These are phyloP conservation scores for Curvularia verruculosa DNA, from an alignment of 2,329 filamentous ascomycete genomes.

Conservation along the genomic window DNA sequence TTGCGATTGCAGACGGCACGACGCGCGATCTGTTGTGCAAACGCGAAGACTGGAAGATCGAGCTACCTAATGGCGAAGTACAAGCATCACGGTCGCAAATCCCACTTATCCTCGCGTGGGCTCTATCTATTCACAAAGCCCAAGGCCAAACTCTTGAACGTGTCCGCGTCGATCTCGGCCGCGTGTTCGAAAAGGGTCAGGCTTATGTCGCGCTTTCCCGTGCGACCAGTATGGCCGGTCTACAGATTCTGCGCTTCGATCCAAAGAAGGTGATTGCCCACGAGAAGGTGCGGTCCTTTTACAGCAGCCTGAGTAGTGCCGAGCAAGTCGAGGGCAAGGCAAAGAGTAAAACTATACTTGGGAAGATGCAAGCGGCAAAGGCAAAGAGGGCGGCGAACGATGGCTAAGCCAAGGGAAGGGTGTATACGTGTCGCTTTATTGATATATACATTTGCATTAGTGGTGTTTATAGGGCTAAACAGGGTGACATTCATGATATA, in stretches of 20 bases:
- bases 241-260: conserved; percentile 89
- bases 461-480: background rate
- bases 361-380: conserved; percentile 36
- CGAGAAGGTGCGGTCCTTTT: conserved; percentile 82
- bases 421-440: background rate
- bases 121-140: conserved; percentile 95
- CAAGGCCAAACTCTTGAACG: conserved; percentile 93
- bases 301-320: conserved; percentile 78
- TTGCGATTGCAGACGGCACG: conserved; percentile 78
- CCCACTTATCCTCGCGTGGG: conserved; percentile 94
- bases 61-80: conserved; percentile 92
- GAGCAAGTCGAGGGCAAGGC: conserved; percentile 54
- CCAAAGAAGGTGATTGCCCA: conserved; percentile 94
- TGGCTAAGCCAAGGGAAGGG: background rate
- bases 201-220: conserved; percentile 96
- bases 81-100: conserved; percentile 79
- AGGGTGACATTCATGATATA: background rate
- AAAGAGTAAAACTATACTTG: conserved; percentile 41
- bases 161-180: conserved; percentile 91
- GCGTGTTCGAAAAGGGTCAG: conserved; percentile 95
- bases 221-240: conserved; percentile 82
- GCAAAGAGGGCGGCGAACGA: conserved; percentile 3
- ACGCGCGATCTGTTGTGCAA: conserved; percentile 78
- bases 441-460: background rate
- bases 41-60: conserved; percentile 93